Evolutionary conservation across 2,329 filamentous ascomycete species (phyloP).

Genomic region (Epichloe aotearoae): DNA sequence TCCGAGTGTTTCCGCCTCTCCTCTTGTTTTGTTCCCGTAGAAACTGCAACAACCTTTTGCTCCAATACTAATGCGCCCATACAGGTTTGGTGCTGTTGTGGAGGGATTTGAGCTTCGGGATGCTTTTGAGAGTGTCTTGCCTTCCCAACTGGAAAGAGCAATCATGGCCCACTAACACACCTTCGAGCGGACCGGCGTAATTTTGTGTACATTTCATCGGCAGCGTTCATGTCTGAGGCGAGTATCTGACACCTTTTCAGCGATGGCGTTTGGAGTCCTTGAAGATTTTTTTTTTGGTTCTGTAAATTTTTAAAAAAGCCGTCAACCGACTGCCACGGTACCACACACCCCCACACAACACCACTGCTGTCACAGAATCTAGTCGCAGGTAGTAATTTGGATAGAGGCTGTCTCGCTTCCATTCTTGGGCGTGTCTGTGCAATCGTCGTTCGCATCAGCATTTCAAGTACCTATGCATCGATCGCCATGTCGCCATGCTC

Average conservation of each 20-base stretch:
- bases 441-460: background rate
- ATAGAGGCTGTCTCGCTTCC: no score
- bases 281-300: background rate
- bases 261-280: background rate
- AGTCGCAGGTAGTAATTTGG: no score
- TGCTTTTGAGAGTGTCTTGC: constrained; percentile 53
- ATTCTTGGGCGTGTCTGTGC: no score
- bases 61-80: background rate
- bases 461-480: background rate
- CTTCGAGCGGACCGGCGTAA: background rate
- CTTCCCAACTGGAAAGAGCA: constrained; percentile 8
- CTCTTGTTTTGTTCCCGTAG: background rate
- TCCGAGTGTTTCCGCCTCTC: background rate
- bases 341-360: background rate
- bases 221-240: background rate
- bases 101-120: constrained; percentile 62
- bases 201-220: background rate
- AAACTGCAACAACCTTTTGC: background rate
- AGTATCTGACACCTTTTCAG: background rate
- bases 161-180: constrained; percentile 7
- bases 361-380: background rate
- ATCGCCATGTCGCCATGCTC: no score
- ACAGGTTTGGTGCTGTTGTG: constrained; percentile 49
- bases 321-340: no score
- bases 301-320: background rate